Base-by-base conservation (phyloP, 179 eudicot species). In the Beta macrorhiza region DNA sequence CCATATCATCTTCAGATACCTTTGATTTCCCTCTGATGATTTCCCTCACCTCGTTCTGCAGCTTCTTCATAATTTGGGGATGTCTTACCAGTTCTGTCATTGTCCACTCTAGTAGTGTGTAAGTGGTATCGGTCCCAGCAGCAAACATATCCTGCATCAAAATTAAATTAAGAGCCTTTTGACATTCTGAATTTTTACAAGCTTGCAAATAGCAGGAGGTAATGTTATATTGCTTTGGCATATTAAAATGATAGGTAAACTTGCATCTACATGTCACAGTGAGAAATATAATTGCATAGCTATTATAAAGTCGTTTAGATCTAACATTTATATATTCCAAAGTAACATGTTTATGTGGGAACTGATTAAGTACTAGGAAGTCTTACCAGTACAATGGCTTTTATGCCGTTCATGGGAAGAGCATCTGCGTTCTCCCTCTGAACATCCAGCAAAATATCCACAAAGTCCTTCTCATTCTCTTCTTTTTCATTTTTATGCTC, bases 81-180 rank as follows among this genome's bases (percentile, higher is more conserved):
- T 91, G 79, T 75, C 81, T 81, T 72, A 91, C 47, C 32, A 91
- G 88, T 76, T 90, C 89, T 9, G 89, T 72, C 84, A 91, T 82
- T 79, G 85, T 77, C 94, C 84, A 83, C 81, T 83, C 88, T 17
- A 86, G 14, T 47, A 47, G 37, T 13, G 84, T 55, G 5, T 55
- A 78, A 13, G 80, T 47, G 11, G 88, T 83, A 13, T 86, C 86
- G 37, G 84, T 78, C 52, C 88, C 88, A 17, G 78, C 88, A 32
- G 80, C 73, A 74, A 86, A 86, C 74, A 77, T 74, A 22, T 80
- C 81, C 83, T 80, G 70, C 63, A 80, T 67, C 20, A 67, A 16
- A 49, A 13, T 6, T 12, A 42, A 19, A 49, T 5, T 9, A 49
- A 49, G 53, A 0, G 42, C 3, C 9, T 49, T 25, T 12, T 25